Percentiles rank a stretch among this genome's conserved stretches.
These are phyloP conservation scores for Lodderomyces margitis DNA, from an alignment of 1,139 yeast species.

Conservation along the genomic window DNA sequence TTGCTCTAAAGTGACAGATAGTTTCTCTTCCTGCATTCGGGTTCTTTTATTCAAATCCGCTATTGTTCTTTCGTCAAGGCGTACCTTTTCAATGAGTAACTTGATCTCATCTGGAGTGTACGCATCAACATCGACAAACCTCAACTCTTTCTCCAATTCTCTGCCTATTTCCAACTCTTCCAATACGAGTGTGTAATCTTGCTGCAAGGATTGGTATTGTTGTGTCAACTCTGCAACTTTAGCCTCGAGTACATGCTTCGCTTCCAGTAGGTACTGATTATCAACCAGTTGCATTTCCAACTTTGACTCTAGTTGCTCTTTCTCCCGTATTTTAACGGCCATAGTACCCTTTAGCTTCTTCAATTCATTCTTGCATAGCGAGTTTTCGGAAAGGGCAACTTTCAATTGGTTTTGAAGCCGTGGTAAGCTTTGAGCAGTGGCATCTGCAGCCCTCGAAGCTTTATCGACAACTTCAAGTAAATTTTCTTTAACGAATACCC, in stretches of 20 bases:
- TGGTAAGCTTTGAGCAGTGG: not conserved
- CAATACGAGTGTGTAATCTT: conserved; percentile 40
- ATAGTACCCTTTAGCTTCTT: conserved; percentile 20
- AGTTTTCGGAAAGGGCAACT: conserved; percentile 2
- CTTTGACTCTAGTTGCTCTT: conserved; percentile 28
- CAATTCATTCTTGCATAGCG: conserved; percentile 21
- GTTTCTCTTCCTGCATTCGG: conserved; percentile 20
- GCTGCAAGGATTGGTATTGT: conserved; percentile 36
- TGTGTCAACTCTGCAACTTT: conserved; percentile 28
- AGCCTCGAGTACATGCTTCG: conserved; percentile 33
- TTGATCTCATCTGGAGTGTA: conserved; percentile 20
- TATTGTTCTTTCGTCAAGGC: conserved; percentile 28
- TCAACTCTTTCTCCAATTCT: conserved; percentile 39
- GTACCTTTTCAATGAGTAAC: conserved; percentile 26
- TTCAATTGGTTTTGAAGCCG: not conserved
- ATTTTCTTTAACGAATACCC: conserved; percentile 54
- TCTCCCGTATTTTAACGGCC: conserved; percentile 6
- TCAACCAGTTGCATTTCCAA: conserved; percentile 57
- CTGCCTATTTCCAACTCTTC: conserved; percentile 48
- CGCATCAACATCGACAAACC: conserved; percentile 16
- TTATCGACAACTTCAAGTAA: conserved; percentile 8
- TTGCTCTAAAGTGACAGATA: conserved; percentile 23
- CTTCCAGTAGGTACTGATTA: conserved; percentile 48
- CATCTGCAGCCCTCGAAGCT: not conserved
- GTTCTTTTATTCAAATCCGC: conserved; percentile 13